Evolutionary conservation across 2,329 filamentous ascomycete species (phyloP).

Genomic region (Hypoxylon sp.): DNA sequence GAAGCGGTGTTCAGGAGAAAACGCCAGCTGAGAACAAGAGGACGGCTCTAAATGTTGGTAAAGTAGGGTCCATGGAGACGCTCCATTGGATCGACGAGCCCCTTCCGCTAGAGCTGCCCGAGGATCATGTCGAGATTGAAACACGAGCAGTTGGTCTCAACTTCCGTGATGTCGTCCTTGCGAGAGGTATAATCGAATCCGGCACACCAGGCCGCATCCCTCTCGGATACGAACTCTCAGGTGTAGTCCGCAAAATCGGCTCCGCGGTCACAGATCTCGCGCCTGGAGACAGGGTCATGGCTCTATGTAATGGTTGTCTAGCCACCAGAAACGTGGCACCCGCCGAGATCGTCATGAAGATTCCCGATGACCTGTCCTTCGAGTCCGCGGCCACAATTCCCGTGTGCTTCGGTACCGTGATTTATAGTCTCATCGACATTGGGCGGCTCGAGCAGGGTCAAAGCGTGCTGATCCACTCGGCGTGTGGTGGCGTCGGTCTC

Average conservation of each 20-base stretch:
- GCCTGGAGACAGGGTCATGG: slow-evolving; percentile 41
- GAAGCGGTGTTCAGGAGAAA: not conserved
- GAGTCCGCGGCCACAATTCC: slow-evolving; percentile 41
- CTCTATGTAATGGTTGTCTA: slow-evolving; percentile 37
- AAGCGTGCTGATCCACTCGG: slow-evolving; percentile 46
- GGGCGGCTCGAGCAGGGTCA: slow-evolving; percentile 36
- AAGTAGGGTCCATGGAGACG: slow-evolving; percentile 41
- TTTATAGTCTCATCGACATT: slow-evolving; percentile 41
- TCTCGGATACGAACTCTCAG: slow-evolving; percentile 38
- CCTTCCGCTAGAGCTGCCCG: slow-evolving; percentile 4
- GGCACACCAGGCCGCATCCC: slow-evolving; percentile 46
- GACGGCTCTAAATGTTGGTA: slow-evolving; percentile 37
- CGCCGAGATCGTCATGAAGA: slow-evolving; percentile 34
- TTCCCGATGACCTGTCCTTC: slow-evolving; percentile 40
- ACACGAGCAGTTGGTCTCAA: slow-evolving; percentile 42
- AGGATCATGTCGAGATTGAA: slow-evolving; percentile 41
- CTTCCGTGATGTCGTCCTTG: slow-evolving; percentile 43
- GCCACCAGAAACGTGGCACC: slow-evolving; percentile 32
- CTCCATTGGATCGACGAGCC: slow-evolving; percentile 43
- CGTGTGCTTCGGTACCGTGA: slow-evolving; percentile 42
- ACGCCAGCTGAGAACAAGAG: slow-evolving; percentile 28
- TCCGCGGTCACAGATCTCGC: slow-evolving; percentile 31
- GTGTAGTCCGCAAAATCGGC: slow-evolving; percentile 34
- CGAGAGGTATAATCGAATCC: slow-evolving; percentile 35
- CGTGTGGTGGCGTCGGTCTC: slow-evolving; percentile 45